phyloP scores from a whole-genome alignment of 106 monocot genomes.

The Platanthera guangdongensis region DNA sequence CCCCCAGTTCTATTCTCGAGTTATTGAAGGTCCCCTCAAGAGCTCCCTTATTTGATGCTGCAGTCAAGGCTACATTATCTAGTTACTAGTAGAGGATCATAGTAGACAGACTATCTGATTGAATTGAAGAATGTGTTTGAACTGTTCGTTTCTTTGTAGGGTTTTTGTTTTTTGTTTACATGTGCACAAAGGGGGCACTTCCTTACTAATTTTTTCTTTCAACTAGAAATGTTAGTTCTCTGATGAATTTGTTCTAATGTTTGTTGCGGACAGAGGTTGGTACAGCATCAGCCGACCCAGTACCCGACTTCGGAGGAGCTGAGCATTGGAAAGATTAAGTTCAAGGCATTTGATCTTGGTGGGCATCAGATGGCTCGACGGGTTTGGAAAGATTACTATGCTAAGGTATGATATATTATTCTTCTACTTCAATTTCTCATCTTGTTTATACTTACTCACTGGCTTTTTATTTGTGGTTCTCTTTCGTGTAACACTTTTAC shows the following conservation, averaged over 20 bases:
- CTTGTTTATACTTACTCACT: not conserved
- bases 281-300: constrained; percentile 73
- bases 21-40: too few species aligned
- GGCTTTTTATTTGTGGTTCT: not conserved
- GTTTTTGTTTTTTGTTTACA: not conserved
- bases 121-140: not conserved
- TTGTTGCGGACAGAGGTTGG: constrained; percentile 35
- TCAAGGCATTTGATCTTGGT: constrained; percentile 77
- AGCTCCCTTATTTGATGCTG: too few species aligned
- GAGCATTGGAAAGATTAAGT: constrained; percentile 68
- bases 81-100: too few species aligned
- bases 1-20: too few species aligned
- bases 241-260: constrained; percentile 1
- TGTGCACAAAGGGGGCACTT: not conserved
- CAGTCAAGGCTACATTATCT: too few species aligned
- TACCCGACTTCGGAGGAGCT: constrained; percentile 70
- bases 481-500: not conserved
- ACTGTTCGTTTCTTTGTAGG: not conserved
- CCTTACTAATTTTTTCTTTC: not conserved
- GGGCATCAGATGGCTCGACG: constrained; percentile 85
- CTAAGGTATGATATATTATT: constrained; percentile 39
- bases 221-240: not conserved
- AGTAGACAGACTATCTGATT: not conserved
- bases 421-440: not conserved
- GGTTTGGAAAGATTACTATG: constrained; percentile 84